Conservation (phyloP, 768 basidiomycete species). For the Postia placenta region DNA sequence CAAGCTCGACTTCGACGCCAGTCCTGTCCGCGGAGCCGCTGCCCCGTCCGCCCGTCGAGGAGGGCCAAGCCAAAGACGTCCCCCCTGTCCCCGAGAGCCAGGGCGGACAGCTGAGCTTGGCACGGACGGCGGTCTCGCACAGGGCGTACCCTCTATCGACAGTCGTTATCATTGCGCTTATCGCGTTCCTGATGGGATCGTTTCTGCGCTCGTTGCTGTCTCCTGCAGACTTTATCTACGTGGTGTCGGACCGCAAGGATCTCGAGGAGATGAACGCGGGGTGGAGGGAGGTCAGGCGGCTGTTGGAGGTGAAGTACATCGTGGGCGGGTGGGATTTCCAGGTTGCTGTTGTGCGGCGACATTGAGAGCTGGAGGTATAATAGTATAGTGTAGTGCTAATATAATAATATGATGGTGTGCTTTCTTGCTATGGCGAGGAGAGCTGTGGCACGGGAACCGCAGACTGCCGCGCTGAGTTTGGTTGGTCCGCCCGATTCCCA, state of each 20-base stretch:
- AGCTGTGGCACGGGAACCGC: conserved; percentile 2
- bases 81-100: background rate
- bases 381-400: conserved; percentile 1
- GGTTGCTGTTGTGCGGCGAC: conserved; percentile 75
- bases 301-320: conserved; percentile 78
- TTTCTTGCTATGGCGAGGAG: too few relatives aligned
- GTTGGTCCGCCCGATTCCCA: conserved; percentile 27
- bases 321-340: conserved; percentile 86
- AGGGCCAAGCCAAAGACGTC: conserved; percentile 8
- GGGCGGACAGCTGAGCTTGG: conserved; percentile 3
- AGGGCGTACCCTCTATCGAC: conserved; percentile 41
- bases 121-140: conserved; percentile 6
- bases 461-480: conserved; percentile 15
- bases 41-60: background rate
- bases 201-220: conserved; percentile 82
- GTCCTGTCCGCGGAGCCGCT: background rate
- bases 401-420: conserved; percentile 3
- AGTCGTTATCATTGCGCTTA: conserved; percentile 71
- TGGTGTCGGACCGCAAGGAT: conserved; percentile 52
- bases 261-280: conserved; percentile 45
- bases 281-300: conserved; percentile 82
- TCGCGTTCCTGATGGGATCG: conserved; percentile 89
- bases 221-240: conserved; percentile 87
- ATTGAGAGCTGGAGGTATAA: conserved; percentile 28
- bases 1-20: conserved; percentile 9